Percentiles rank a stretch among this genome's conserved stretches.
Evolutionary conservation across 257 asterid genomes (phyloP).

Genomic region (Fraxinus americana): DNA sequence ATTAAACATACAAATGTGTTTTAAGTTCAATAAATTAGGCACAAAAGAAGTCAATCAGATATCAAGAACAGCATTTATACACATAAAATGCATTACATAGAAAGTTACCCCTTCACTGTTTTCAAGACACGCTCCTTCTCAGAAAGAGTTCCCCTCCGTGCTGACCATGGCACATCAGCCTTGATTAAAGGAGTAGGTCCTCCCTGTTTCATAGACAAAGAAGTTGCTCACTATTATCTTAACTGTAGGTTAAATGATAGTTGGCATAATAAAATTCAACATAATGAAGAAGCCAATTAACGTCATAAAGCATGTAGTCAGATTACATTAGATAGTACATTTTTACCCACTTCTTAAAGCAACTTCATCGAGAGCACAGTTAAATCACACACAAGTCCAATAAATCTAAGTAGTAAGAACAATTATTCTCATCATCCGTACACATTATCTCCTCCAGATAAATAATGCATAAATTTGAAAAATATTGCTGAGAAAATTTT

Average conservation of each 20-base stretch:
- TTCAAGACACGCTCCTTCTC: conserved; percentile 83
- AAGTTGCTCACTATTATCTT: neutral
- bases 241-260: neutral
- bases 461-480: neutral
- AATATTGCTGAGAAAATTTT: neutral
- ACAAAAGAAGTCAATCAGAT: neutral
- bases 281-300: neutral
- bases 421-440: neutral
- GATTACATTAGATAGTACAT: neutral
- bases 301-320: neutral
- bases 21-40: neutral
- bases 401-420: neutral
- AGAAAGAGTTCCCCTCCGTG: conserved; percentile 74
- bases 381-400: neutral
- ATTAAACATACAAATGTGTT: neutral
- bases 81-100: conserved; percentile 17
- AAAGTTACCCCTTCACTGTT: conserved; percentile 86
- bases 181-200: conserved; percentile 53
- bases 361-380: neutral
- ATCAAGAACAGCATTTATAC: neutral
- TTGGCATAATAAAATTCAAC: neutral
- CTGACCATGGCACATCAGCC: conserved; percentile 98
- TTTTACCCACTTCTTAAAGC: neutral
- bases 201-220: conserved; percentile 45
- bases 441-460: neutral